These are phyloP conservation scores for Hypholoma sublateritium DNA, from an alignment of 768 basidiomycete species.

Conservation along the genomic window DNA sequence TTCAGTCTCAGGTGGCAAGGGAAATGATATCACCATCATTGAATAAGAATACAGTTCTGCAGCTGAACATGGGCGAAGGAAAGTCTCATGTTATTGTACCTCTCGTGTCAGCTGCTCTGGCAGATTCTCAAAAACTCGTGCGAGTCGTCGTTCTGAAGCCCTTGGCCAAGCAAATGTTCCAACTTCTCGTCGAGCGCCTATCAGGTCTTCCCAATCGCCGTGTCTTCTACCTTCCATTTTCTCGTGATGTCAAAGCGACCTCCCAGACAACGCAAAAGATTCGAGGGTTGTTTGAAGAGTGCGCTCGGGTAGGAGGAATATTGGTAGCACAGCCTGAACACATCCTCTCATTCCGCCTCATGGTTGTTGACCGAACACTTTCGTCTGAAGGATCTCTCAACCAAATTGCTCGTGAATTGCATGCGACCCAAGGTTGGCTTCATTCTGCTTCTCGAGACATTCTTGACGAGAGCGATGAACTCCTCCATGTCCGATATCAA, in stretches of 20 bases:
- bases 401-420: constrained; percentile 15
- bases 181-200: constrained; percentile 42
- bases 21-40: constrained; percentile 47
- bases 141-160: constrained; percentile 53
- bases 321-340: constrained; percentile 54
- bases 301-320: constrained; percentile 39
- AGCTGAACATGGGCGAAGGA: constrained; percentile 62
- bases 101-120: constrained; percentile 35
- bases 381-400: constrained; percentile 1
- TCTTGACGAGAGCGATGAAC: constrained; percentile 48
- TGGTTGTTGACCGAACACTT: constrained; percentile 38
- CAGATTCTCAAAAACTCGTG: constrained; percentile 42
- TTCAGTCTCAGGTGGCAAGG: constrained; percentile 40
- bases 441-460: constrained; percentile 32
- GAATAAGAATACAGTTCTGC: constrained; percentile 36
- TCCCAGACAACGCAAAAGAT: constrained; percentile 22
- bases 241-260: constrained; percentile 32
- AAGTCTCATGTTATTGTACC: constrained; percentile 56
- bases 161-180: constrained; percentile 47
- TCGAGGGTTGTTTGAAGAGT: constrained; percentile 33
- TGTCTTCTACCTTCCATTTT: constrained; percentile 51
- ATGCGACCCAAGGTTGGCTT: constrained; percentile 29
- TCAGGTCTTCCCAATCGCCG: constrained; percentile 45
- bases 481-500: constrained; percentile 47
- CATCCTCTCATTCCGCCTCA: constrained; percentile 48